These are phyloP conservation scores for Dalechampia spathulata DNA, from an alignment of 441 rosid species.

Conservation along the genomic window DNA sequence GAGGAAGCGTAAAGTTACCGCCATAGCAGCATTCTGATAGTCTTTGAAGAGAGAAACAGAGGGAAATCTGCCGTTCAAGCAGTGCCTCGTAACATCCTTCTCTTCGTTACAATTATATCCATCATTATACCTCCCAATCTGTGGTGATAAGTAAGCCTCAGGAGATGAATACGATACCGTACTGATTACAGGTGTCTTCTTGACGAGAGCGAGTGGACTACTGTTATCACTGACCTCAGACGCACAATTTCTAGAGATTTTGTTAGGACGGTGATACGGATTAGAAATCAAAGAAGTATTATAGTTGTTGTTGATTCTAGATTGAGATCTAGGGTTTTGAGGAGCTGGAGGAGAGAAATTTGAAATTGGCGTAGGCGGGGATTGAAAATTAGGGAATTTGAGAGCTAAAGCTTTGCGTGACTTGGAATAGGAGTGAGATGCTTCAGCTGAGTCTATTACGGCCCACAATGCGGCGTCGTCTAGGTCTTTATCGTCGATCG, in stretches of 20 bases:
- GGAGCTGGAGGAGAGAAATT: conserved; percentile 5
- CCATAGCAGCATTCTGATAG: conserved; percentile 82
- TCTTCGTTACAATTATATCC: conserved; percentile 28
- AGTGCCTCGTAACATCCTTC: conserved; percentile 43
- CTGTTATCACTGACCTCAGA: conserved; percentile 39
- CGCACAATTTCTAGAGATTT: conserved; percentile 41
- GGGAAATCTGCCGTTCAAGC: conserved; percentile 76
- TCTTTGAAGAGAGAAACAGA: conserved; percentile 79
- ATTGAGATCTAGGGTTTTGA: conserved; percentile 20
- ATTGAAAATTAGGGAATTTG: conserved; percentile 46
- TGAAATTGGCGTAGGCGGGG: conserved; percentile 41
- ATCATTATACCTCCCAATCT: conserved; percentile 15
- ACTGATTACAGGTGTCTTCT: conserved; percentile 24
- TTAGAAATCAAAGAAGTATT: not conserved
- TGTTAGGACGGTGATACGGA: conserved; percentile 34
- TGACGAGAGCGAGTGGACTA: conserved; percentile 47
- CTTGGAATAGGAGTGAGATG: conserved; percentile 48
- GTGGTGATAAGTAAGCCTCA: conserved; percentile 65
- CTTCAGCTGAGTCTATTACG: conserved; percentile 80
- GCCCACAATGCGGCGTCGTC: conserved; percentile 96
- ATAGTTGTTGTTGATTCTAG: conserved; percentile 19
- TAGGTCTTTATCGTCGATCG: conserved; percentile 76
- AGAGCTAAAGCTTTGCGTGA: conserved; percentile 50
- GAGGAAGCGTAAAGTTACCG: conserved; percentile 28
- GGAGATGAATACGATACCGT: conserved; percentile 30